phyloP scores from a whole-genome alignment of 2,329 filamentous ascomycete species.

The Zymoseptoria tritici region DNA sequence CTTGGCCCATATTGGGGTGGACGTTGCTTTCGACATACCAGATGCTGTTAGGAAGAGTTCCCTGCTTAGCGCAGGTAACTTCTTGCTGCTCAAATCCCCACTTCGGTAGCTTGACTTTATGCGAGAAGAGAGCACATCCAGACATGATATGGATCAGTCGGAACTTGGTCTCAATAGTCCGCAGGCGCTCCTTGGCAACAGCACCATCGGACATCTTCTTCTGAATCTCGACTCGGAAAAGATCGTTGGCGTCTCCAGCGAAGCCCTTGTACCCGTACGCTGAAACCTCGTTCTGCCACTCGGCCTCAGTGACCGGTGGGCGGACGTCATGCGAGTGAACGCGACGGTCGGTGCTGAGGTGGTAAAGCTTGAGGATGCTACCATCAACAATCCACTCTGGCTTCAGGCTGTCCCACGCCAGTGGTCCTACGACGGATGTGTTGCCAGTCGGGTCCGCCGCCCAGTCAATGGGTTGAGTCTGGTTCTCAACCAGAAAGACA shows the following conservation, averaged over 20 bases:
- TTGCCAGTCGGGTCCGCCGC: constrained; percentile 42
- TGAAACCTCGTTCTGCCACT: constrained; percentile 52
- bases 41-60: constrained; percentile 88
- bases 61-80: constrained; percentile 90
- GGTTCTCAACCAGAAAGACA: constrained; percentile 86
- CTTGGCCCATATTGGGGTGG: constrained; percentile 65
- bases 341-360: constrained; percentile 73
- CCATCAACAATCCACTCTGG: constrained; percentile 73
- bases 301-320: constrained; percentile 73
- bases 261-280: constrained; percentile 98
- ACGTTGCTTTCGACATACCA: constrained; percentile 94
- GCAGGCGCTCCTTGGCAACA: constrained; percentile 72
- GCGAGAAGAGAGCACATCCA: constrained; percentile 90
- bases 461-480: constrained; percentile 72
- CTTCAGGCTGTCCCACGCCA: constrained; percentile 70
- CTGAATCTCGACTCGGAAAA: constrained; percentile 90
- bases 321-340: constrained; percentile 95
- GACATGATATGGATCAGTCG: constrained; percentile 94
- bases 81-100: constrained; percentile 99
- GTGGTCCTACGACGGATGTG: constrained; percentile 68
- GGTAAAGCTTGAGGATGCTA: constrained; percentile 73
- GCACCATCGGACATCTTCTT: constrained; percentile 76
- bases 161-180: constrained; percentile 96
- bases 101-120: constrained; percentile 97
- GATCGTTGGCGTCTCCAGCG: constrained; percentile 90